Evolutionary conservation across 2,329 filamentous ascomycete species (phyloP).

Genomic region (Zasmidium cellare): DNA sequence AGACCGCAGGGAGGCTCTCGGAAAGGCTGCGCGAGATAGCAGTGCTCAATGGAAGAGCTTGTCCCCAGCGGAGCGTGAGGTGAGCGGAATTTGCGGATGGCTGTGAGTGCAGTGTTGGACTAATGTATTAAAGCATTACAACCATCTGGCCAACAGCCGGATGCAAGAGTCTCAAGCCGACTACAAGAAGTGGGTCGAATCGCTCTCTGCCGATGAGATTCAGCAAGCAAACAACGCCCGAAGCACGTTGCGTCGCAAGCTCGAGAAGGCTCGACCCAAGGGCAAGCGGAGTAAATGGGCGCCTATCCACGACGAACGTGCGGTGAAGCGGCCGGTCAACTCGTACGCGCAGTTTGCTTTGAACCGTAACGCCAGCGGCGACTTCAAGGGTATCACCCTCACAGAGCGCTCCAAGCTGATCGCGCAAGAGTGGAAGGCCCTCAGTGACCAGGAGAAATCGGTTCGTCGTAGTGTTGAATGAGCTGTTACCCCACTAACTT

Average conservation of each 20-base stretch:
- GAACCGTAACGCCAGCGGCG: conserved; percentile 49
- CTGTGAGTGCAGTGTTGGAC: not conserved
- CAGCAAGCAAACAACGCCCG: conserved; percentile 61
- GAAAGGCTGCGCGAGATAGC: conserved; percentile 41
- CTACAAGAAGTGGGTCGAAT: conserved; percentile 56
- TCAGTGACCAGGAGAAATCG: conserved; percentile 50
- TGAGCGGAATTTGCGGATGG: conserved; percentile 23
- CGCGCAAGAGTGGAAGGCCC: conserved; percentile 48
- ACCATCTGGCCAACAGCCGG: conserved; percentile 51
- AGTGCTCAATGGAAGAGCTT: conserved; percentile 49
- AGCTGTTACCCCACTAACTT: not conserved
- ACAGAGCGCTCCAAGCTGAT: conserved; percentile 45
- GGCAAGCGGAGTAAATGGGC: conserved; percentile 10
- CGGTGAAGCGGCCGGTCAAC: conserved; percentile 44
- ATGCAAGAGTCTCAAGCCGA: conserved; percentile 44
- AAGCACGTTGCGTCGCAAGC: conserved; percentile 28
- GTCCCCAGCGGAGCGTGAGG: conserved; percentile 47
- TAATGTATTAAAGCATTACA: conserved; percentile 49
- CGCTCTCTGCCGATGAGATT: conserved; percentile 59
- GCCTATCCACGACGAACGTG: conserved; percentile 57
- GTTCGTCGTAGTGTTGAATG: conserved; percentile 32
- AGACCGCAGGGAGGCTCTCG: conserved; percentile 27
- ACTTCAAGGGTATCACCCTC: conserved; percentile 49
- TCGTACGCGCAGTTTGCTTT: conserved; percentile 46
- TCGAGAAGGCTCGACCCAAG: conserved; percentile 13